A percentile compares a stretch with the other conserved stretches of the same genome.
These are phyloP conservation scores for Beta corolliflora DNA, from an alignment of 179 eudicot genomes.

Conservation along the genomic window DNA sequence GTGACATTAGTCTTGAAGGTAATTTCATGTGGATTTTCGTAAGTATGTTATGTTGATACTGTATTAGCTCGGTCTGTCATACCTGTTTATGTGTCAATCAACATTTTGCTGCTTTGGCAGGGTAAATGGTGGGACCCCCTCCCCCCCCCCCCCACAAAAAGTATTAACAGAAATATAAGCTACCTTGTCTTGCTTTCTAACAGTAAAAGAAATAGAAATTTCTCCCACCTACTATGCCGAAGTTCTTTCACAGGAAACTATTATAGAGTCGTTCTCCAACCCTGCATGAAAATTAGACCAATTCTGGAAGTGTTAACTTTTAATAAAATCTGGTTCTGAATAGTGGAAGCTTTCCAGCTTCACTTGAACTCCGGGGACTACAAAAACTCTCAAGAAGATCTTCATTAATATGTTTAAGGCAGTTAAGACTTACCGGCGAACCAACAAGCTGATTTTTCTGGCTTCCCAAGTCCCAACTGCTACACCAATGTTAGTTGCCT, in stretches of 20 bases:
- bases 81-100: neutral
- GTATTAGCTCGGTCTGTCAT: neutral
- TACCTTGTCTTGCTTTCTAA: neutral
- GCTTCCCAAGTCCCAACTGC: neutral
- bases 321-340: neutral
- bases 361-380: neutral
- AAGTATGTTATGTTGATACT: neutral
- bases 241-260: neutral
- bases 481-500: neutral
- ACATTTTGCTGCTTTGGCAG: neutral
- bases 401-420: neutral
- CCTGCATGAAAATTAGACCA: neutral
- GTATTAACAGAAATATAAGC: neutral
- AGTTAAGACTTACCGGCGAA: neutral
- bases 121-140: neutral
- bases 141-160: no score
- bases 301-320: neutral
- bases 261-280: neutral
- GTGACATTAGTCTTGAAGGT: conserved; percentile 94
- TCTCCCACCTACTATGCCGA: neutral
- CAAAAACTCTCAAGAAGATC: neutral
- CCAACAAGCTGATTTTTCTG: neutral
- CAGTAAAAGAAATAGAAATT: neutral
- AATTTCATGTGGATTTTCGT: no score
- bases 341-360: neutral